Evolutionary conservation across 441 rosid genomes (phyloP).

Genomic region (Mallotus japonicus): DNA sequence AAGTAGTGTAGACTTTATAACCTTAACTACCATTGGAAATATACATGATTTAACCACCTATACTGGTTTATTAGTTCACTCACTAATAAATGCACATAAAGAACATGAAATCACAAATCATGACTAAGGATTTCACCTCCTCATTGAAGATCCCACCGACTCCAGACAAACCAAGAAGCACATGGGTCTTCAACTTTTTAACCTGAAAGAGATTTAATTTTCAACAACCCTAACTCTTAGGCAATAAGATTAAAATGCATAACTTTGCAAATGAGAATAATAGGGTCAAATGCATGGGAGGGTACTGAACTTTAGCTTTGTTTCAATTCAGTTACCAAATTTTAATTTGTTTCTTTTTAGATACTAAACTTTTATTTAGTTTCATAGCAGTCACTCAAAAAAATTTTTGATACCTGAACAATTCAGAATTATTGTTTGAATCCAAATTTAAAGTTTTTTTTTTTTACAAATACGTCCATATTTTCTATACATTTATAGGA

Average conservation of each 20-base stretch:
- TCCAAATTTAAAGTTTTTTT: no score
- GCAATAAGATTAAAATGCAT: neutral
- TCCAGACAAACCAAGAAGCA: constrained; percentile 98
- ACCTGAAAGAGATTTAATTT: constrained; percentile 50
- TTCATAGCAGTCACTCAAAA: no score
- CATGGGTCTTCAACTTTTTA: constrained; percentile 77
- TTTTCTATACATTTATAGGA: no score
- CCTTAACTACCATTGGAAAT: neutral
- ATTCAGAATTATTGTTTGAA: no score
- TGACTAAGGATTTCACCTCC: constrained; percentile 48
- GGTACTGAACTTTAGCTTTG: no score
- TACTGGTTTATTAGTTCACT: neutral
- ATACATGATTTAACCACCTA: neutral
- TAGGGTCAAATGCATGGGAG: no score
- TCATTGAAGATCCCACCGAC: constrained; percentile 87
- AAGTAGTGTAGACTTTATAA: neutral
- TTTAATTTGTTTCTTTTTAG: no score
- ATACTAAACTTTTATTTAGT: no score
- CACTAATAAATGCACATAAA: neutral
- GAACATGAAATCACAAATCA: constrained; percentile 18
- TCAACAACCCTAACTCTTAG: constrained; percentile 20
- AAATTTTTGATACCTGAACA: no score
- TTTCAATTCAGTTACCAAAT: no score
- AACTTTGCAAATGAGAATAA: constrained; percentile 3
- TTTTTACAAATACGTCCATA: no score